These are phyloP conservation scores for Pichia sorboxylosa DNA, from an alignment of 1,139 yeast genomes.

Conservation along the genomic window DNA sequence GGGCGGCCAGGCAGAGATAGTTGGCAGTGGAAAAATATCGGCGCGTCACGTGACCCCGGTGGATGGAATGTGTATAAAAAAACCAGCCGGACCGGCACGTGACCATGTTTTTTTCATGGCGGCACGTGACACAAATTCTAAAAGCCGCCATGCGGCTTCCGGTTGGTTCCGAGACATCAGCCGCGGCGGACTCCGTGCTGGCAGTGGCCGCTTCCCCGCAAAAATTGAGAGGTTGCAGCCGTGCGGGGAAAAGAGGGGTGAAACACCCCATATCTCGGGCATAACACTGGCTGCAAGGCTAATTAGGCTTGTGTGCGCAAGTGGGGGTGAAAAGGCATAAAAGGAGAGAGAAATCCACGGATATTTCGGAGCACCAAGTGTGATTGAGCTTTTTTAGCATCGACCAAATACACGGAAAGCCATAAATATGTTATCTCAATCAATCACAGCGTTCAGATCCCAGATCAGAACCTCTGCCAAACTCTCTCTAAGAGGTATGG, in stretches of 20 bases:
- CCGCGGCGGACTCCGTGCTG: not conserved
- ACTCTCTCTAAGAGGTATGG: constrained; percentile 3
- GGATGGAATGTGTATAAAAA: too few relatives aligned
- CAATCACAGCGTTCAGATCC: constrained; percentile 1
- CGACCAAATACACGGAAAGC: too few relatives aligned
- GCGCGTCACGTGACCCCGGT: not conserved
- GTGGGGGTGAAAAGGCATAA: too few relatives aligned
- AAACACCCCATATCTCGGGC: too few relatives aligned
- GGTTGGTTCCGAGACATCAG: not conserved
- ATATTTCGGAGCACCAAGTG: too few relatives aligned
- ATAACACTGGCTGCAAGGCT: too few relatives aligned
- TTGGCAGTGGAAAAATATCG: not conserved
- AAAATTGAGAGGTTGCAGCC: not conserved
- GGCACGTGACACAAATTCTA: not conserved
- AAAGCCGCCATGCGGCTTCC: not conserved
- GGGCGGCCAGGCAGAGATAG: not conserved
- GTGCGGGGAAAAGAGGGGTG: not conserved
- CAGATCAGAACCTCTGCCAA: not conserved
- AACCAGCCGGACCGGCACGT: not conserved
- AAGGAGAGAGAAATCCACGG: too few relatives aligned
- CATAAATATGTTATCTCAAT: constrained; percentile 3
- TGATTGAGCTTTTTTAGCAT: too few relatives aligned
- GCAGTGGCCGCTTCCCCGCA: not conserved
- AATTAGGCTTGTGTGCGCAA: too few relatives aligned
- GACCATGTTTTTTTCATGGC: not conserved